Evolutionary conservation across 108 stramenopile genomes (phyloP), one percentile per base, ranked within the genome.

Genomic region (Mediolabrus comicus): DNA sequence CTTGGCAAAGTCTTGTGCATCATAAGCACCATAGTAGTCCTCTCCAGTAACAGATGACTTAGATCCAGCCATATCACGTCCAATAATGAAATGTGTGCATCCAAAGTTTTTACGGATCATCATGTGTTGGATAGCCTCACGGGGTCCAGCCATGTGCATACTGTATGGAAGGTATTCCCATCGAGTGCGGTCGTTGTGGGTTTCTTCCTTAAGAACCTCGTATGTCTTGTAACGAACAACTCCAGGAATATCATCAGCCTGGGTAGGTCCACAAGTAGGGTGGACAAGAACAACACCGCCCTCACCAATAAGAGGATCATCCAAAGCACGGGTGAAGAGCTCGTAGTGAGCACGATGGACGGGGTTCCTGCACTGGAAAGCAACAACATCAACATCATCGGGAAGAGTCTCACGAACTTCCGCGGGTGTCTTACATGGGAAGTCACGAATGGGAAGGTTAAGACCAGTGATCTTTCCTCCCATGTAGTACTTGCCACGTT

Each of bases 61-160:
- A 74, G 90, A 95, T 79, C 99, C 99, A 49, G 99, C 99, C 98
- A 98, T 98, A 82, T 99, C 99, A 62, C 99, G 89, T 66, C 99
- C 99, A 62, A 99, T 96, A 75, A 99, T 98, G 81, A 99, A 99
- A 77, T 98, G 97, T n/a, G 98, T 98, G 92, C 98, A 98, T 46
- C 98, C 98, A 84, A 94, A 98, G 94, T 99, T 99, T 91, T 98
- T 98, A 51, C 99, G 97, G 83, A 99, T 98, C 84, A 99, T 96
- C 95, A 98, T 97, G 87, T 99, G 99, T 83, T 98, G 97, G 64
- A 99, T 95, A 58, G 98, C 98, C 88, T 99, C 99, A 62, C 99
- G 92, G 19, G 99, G 99, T 59, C 99, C 99, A 54, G 99, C 99
- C 99, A 99, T 99, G 92, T 98, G 99, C 99, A 99, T 99, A 59